phyloP scores from a whole-genome alignment of 1,139 yeast genomes.

The Zygoascus meyerae region DNA sequence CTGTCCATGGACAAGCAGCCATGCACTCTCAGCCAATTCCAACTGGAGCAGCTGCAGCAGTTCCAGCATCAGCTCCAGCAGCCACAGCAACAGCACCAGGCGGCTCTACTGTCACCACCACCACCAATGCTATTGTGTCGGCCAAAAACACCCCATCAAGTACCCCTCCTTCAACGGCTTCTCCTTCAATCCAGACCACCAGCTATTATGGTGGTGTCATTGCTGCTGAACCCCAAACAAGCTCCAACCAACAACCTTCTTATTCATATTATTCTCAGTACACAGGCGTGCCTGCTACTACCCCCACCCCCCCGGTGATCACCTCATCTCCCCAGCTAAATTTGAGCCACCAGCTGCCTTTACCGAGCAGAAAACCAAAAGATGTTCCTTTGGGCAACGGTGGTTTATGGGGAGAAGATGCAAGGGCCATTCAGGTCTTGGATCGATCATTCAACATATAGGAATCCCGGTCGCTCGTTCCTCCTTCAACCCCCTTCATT shows the following conservation, averaged over 20 bases:
- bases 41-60: constrained; percentile 14
- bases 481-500: too few species aligned
- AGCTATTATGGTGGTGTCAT: background rate
- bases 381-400: constrained; percentile 26
- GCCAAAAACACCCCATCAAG: background rate
- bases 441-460: constrained; percentile 24
- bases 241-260: constrained; percentile 11
- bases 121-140: background rate
- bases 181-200: constrained; percentile 3
- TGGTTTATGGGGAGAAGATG: constrained; percentile 29
- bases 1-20: background rate
- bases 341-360: constrained; percentile 1
- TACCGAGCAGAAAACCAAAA: constrained; percentile 17
- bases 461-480: background rate
- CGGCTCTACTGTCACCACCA: background rate
- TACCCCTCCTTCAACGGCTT: constrained; percentile 10
- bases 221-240: constrained; percentile 4
- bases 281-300: constrained; percentile 2
- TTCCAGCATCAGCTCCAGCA: constrained; percentile 7
- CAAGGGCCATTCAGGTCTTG: constrained; percentile 30
- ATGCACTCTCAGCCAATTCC: constrained; percentile 10
- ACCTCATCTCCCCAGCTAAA: constrained; percentile 1
- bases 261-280: constrained; percentile 2
- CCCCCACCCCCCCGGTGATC: constrained; percentile 3
- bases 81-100: constrained; percentile 9